These are phyloP conservation scores for Leccinum variicolor DNA, from an alignment of 768 basidiomycete genomes.

Conservation along the genomic window DNA sequence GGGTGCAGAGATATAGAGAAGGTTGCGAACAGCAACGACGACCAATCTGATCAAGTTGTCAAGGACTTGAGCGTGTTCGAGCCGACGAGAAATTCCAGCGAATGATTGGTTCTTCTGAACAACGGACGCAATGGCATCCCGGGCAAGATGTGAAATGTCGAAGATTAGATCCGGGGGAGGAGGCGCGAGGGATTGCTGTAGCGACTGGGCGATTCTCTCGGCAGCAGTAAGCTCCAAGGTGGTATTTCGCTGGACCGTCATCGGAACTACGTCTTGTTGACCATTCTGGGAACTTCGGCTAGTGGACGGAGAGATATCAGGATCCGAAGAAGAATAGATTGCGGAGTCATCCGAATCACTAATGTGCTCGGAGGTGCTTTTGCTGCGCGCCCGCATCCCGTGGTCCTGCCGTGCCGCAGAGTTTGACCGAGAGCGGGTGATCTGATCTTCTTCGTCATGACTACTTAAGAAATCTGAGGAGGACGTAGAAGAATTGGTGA, in stretches of 20 bases:
- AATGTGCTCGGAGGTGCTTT: slow-evolving; percentile 39
- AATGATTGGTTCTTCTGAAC: slow-evolving; percentile 54
- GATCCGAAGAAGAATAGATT: slow-evolving; percentile 33
- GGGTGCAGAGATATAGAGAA: slow-evolving; percentile 65
- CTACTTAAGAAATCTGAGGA: slow-evolving; percentile 27
- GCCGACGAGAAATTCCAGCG: slow-evolving; percentile 39
- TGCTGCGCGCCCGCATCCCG: slow-evolving; percentile 25
- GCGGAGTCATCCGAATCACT: slow-evolving; percentile 84
- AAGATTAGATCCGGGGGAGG: slow-evolving; percentile 55
- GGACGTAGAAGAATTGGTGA: slow-evolving; percentile 33
- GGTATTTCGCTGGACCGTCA: slow-evolving; percentile 16
- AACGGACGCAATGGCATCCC: slow-evolving; percentile 60
- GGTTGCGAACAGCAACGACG: slow-evolving; percentile 71
- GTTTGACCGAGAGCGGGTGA: slow-evolving; percentile 31
- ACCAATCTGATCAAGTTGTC: slow-evolving; percentile 60
- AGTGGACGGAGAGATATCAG: slow-evolving; percentile 28
- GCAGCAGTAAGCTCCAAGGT: slow-evolving; percentile 55
- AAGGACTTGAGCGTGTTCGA: slow-evolving; percentile 56
- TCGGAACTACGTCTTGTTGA: slow-evolving; percentile 16
- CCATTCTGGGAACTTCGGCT: slow-evolving; percentile 32
- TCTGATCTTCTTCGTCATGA: slow-evolving; percentile 22
- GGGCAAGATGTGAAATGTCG: slow-evolving; percentile 57
- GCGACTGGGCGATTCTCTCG: slow-evolving; percentile 61
- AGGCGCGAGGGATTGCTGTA: slow-evolving; percentile 59
- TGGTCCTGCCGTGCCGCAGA: slow-evolving; percentile 32